Percentiles rank a stretch among this genome's conserved stretches.
Evolutionary conservation across 2,329 filamentous ascomycete genomes (phyloP).

Genomic region (Fusarium illudens): DNA sequence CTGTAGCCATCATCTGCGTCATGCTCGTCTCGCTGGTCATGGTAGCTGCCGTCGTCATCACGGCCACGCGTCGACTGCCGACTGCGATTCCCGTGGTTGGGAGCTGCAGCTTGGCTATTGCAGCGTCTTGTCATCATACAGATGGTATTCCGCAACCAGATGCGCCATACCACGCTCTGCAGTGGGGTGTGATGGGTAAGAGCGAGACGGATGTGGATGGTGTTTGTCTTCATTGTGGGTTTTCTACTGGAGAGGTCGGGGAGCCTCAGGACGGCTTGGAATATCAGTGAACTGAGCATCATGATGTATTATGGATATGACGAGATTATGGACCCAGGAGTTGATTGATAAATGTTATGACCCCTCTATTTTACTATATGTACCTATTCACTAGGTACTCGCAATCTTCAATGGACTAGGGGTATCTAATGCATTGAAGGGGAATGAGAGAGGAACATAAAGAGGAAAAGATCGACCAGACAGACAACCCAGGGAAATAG

Average conservation of each 20-base stretch:
- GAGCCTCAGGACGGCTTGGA: background rate
- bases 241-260: slow-evolving; percentile 6
- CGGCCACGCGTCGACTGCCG: background rate
- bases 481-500: no score
- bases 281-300: background rate
- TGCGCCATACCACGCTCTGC: background rate
- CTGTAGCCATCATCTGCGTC: slow-evolving; percentile 5
- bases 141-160: background rate
- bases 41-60: background rate
- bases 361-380: background rate
- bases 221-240: slow-evolving; percentile 2
- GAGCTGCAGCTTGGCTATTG: slow-evolving; percentile 18
- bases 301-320: no score
- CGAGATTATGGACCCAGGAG: background rate
- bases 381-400: background rate
- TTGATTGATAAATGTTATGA: background rate
- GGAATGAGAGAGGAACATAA: no score
- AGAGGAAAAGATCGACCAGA: no score
- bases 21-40: background rate
- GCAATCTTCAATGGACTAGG: no score
- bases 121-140: slow-evolving; percentile 16
- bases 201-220: background rate
- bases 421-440: no score
- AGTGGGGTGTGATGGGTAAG: slow-evolving; percentile 8
- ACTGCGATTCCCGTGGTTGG: slow-evolving; percentile 5